Percentiles rank a stretch among this genome's conserved stretches.
Conservation (phyloP, 164 flowering plant genomes). For the Annona cherimola region DNA sequence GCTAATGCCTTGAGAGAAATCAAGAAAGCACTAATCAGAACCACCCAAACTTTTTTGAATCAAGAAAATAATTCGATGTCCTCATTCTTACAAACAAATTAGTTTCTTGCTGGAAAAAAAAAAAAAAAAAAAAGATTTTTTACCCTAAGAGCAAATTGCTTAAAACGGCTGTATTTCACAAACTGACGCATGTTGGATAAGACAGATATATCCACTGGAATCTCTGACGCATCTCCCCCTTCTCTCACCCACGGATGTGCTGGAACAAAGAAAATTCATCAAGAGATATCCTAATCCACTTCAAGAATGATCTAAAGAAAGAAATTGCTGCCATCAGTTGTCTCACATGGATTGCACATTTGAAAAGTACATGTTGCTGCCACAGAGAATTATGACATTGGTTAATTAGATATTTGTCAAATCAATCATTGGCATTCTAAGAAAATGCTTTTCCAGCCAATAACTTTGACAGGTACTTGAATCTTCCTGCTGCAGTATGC, state of each 20-base stretch:
- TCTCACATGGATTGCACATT: not conserved
- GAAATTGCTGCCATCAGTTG: not conserved
- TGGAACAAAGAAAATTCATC: constrained; percentile 27
- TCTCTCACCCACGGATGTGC: constrained; percentile 99
- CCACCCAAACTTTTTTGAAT: not conserved
- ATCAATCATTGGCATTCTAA: not conserved
- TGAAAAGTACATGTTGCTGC: not conserved
- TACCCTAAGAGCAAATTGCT: constrained; percentile 97
- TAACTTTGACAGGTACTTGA: not conserved
- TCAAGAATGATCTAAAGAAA: constrained; percentile 4
- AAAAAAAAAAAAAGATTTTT: not conserved
- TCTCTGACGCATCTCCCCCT: constrained; percentile 95
- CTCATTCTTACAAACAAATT: not conserved
- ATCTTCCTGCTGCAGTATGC: not conserved
- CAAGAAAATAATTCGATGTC: not conserved
- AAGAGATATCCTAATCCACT: not conserved
- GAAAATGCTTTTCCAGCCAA: not conserved
- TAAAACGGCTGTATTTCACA: constrained; percentile 89
- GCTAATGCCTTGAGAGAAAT: constrained; percentile 69
- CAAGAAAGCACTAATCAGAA: constrained; percentile 2
- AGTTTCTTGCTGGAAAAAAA: not conserved
- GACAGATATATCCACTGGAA: constrained; percentile 94
- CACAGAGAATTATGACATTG: not conserved
- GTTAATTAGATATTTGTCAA: not conserved
- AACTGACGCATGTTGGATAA: constrained; percentile 85